phyloP scores from a whole-genome alignment of 2,329 filamentous ascomycete species.

The Penicillium sclerotiorum region DNA sequence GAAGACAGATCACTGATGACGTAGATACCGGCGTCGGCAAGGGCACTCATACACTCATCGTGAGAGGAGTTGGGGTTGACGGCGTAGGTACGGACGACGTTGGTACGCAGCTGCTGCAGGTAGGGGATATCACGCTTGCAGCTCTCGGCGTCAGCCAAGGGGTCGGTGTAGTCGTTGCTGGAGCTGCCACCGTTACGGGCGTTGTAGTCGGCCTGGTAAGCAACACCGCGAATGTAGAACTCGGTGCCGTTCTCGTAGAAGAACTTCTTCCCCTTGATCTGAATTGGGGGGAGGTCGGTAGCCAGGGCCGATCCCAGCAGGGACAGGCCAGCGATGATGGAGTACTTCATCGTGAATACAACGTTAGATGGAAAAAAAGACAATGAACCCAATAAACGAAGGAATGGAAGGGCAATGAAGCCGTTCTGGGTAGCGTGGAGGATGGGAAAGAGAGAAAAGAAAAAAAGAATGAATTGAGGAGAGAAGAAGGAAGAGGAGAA shows the following conservation, averaged over 20 bases:
- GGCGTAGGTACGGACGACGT: constrained; percentile 93
- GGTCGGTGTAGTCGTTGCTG: constrained; percentile 68
- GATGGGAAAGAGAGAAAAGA: constrained; percentile 12
- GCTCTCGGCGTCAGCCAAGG: constrained; percentile 68
- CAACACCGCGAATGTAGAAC: constrained; percentile 86
- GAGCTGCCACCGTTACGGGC: constrained; percentile 50
- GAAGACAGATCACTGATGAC: constrained; percentile 88
- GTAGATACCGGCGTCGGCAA: constrained; percentile 88
- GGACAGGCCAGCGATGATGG: constrained; percentile 54
- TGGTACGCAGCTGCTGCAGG: constrained; percentile 77
- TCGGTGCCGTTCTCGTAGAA: constrained; percentile 81
- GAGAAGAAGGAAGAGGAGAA: constrained; percentile 12
- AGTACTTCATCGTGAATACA: constrained; percentile 57
- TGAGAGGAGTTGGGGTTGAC: constrained; percentile 81
- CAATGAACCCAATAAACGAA: constrained; percentile 7
- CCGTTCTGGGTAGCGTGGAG: neutral
- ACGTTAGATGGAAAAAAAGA: constrained; percentile 7
- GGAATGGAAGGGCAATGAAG: constrained; percentile 6
- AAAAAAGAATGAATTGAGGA: constrained; percentile 10
- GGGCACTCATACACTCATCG: constrained; percentile 77
- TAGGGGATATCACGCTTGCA: constrained; percentile 88
- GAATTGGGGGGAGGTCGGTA: constrained; percentile 56
- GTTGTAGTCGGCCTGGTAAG: constrained; percentile 77
- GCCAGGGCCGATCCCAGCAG: constrained; percentile 55
- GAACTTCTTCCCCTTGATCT: constrained; percentile 80